A percentile compares a stretch with the other conserved stretches of the same genome.
Conservation (phyloP, 306 rosid genomes). For the Styphnolobium japonicum region DNA sequence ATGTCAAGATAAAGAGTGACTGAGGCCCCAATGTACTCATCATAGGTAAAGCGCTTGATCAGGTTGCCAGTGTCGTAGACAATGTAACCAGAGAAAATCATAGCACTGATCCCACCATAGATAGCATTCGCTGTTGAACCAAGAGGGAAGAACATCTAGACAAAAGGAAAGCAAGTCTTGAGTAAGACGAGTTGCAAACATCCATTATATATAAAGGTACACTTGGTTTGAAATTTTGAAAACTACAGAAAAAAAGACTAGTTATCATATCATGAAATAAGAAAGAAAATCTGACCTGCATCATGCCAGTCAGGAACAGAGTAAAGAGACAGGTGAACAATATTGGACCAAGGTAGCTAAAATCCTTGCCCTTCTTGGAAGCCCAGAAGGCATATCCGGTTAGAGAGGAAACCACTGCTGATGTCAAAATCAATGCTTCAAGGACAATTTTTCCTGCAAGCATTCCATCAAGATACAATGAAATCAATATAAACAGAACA, state of each 20-base stretch:
- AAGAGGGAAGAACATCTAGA: conserved; percentile 64
- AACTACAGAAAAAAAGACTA: background rate
- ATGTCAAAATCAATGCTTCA: conserved; percentile 88
- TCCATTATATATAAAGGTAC: background rate
- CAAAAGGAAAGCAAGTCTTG: background rate
- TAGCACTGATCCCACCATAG: conserved; percentile 52
- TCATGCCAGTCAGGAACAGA: conserved; percentile 66
- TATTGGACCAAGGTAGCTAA: conserved; percentile 93
- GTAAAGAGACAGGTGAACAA: conserved; percentile 72
- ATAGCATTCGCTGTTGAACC: conserved; percentile 55
- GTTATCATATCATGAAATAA: background rate
- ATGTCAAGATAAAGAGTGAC: conserved; percentile 58
- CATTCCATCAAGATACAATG: background rate
- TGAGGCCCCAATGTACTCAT: conserved; percentile 68
- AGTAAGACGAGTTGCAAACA: conserved; percentile 1
- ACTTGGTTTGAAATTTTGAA: background rate
- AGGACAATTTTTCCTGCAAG: conserved; percentile 85
- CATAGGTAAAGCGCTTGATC: conserved; percentile 62
- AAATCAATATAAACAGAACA: background rate
- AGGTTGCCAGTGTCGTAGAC: conserved; percentile 61
- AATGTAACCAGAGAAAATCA: conserved; percentile 57
- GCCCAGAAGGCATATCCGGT: conserved; percentile 97
- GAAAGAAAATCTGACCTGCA: conserved; percentile 59
- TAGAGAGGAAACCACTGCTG: conserved; percentile 77
- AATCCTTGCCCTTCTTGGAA: conserved; percentile 97